Evolutionary conservation across 2,329 filamentous ascomycete species (phyloP), one percentile per base, ranked within the genome.

Genomic region (Alternaria atra): DNA sequence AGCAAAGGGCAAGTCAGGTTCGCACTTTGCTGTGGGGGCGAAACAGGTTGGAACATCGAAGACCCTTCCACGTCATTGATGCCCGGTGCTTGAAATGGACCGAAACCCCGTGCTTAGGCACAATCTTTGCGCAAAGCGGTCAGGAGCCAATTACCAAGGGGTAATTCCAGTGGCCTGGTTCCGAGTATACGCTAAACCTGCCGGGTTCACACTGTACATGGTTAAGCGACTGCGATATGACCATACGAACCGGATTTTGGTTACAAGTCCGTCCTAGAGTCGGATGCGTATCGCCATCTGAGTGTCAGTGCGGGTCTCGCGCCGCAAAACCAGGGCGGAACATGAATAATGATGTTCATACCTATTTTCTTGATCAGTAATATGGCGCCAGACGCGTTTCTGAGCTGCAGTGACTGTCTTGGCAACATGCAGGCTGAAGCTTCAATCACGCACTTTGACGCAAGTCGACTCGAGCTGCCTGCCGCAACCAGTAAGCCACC

Each of bases 11-110:
- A 64, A 50, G 46, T 60, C 64, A 54, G 67, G 71, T 73, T 64
- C 73, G 73, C 70, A 70, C 67, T 68, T 55, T 65, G 61, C 68
- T 67, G 60, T 67, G 70, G 70, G 46, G 72, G 71, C 71, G 56
- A 62, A 69, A 66, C 56, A 20, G 15, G 57, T 54, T 60, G 44
- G 29, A 44, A 27, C 30, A 20, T 39, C 25, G 13, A 56, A 44
- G 25, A 37, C 44, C 44, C 29, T 44, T 42, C 47, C 37, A 37
- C 44, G 35, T 46, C 43, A 23, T 34, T 35, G 30, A 32, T 34
- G 34, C 37, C 52, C 39, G 55, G 59, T 53, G 30, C 55, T 25
- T 50, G 13, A 46, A 23, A 20, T 60, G 32, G 46, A 57, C 58
- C 58, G 58, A 57, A 43, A 52, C 29, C 39, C 52, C 53, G 53